Conservation (phyloP, 2,329 filamentous ascomycete species). For the Botrytis aclada region DNA sequence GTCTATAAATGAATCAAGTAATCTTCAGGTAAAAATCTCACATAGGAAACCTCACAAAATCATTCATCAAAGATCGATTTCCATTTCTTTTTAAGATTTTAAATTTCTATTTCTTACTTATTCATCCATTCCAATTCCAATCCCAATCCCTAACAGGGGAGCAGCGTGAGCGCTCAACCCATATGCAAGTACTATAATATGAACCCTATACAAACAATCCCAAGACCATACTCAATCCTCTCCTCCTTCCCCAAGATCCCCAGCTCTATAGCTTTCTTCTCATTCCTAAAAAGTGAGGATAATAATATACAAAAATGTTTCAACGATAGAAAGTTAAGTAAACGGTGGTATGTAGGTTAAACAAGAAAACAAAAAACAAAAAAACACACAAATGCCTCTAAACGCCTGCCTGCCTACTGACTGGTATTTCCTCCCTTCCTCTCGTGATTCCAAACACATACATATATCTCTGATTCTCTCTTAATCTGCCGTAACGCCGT, state of each 20-base stretch:
- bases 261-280: neutral
- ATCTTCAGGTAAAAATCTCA: neutral
- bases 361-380: neutral
- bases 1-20: no score
- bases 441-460: conserved; percentile 4
- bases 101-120: neutral
- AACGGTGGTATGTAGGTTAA: neutral
- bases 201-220: conserved; percentile 1
- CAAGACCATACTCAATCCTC: neutral
- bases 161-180: conserved; percentile 15
- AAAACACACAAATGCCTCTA: neutral
- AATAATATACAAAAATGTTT: conserved; percentile 7
- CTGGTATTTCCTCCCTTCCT: conserved; percentile 14
- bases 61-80: neutral
- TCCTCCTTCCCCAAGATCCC: neutral
- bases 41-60: neutral
- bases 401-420: conserved; percentile 10
- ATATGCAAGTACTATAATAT: conserved; percentile 3
- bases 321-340: neutral
- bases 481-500: conserved; percentile 13
- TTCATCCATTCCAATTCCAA: neutral
- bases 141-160: neutral
- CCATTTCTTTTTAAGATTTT: neutral
- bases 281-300: neutral
- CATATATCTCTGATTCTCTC: neutral